Conservation (phyloP, 352 stramenopile genomes). For the Phytopythium chamaehyphon region DNA sequence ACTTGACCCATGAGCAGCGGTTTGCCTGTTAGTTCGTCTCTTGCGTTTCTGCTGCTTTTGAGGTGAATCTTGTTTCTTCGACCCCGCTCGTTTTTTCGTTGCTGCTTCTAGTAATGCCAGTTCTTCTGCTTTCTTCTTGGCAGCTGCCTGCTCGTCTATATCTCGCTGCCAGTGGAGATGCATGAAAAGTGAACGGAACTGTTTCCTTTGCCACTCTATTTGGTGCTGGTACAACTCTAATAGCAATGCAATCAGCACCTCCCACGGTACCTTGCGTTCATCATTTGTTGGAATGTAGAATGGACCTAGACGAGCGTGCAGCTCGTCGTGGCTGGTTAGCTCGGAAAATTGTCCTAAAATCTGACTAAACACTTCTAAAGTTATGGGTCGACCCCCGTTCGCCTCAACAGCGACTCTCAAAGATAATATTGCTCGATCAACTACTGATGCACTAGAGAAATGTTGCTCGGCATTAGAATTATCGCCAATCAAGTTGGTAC, state of each 20-base stretch:
- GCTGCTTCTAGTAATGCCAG: slow-evolving; percentile 10
- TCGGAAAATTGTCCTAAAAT: slow-evolving; percentile 40
- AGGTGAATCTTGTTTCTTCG: not conserved
- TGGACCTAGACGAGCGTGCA: slow-evolving; percentile 24
- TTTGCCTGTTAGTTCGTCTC: slow-evolving; percentile 18
- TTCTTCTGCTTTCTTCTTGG: slow-evolving; percentile 11
- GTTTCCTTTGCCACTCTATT: slow-evolving; percentile 37
- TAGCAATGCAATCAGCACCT: slow-evolving; percentile 43
- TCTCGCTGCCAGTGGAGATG: slow-evolving; percentile 29
- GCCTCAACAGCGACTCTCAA: slow-evolving; percentile 18
- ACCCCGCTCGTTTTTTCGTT: not conserved
- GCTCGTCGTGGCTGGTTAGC: slow-evolving; percentile 20
- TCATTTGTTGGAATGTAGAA: slow-evolving; percentile 56
- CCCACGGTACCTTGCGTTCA: slow-evolving; percentile 45
- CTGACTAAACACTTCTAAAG: slow-evolving; percentile 47
- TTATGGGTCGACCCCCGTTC: slow-evolving; percentile 35
- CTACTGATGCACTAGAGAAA: not conserved
- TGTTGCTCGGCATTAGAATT: not conserved
- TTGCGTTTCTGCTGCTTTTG: slow-evolving; percentile 19
- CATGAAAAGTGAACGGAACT: slow-evolving; percentile 40
- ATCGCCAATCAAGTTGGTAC: slow-evolving; percentile 4
- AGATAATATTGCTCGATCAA: slow-evolving; percentile 13
- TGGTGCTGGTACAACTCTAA: slow-evolving; percentile 46
- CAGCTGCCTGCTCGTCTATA: slow-evolving; percentile 7
- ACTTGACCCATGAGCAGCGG: slow-evolving; percentile 5